These are phyloP conservation scores for Saccharomyces cerevisiae DNA, from an alignment of 805 yeast species.

Conservation along the genomic window DNA sequence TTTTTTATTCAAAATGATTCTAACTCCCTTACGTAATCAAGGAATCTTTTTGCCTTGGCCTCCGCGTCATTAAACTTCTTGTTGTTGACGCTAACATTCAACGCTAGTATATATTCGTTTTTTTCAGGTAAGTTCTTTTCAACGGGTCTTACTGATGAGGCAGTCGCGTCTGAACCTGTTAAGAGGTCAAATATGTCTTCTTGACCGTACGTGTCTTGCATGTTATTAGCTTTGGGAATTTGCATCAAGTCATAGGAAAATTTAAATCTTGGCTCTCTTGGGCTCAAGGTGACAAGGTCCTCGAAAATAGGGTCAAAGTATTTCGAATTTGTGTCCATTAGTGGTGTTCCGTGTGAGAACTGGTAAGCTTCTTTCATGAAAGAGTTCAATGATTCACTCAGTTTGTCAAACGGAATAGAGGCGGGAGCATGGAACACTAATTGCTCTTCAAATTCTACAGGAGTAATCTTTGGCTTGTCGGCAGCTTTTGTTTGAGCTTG, in stretches of 20 bases:
- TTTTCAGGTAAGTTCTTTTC: background rate
- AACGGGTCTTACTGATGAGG: background rate
- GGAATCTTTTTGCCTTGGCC: conserved; percentile 20
- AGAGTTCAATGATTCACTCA: conserved; percentile 38
- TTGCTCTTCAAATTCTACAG: conserved; percentile 18
- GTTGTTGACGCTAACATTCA: conserved; percentile 17
- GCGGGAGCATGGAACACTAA: conserved; percentile 26
- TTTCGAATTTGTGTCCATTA: conserved; percentile 32
- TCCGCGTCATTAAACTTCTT: conserved; percentile 18
- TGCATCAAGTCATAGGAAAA: conserved; percentile 13
- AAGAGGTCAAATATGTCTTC: conserved; percentile 23
- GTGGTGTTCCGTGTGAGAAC: conserved; percentile 22
- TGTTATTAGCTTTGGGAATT: conserved; percentile 7
- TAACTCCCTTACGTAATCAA: conserved; percentile 5
- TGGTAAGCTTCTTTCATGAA: conserved; percentile 41
- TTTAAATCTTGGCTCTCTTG: conserved; percentile 21
- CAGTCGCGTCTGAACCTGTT: background rate
- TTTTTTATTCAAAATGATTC: background rate
- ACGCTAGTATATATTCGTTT: conserved; percentile 13
- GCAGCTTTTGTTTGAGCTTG: conserved; percentile 10
- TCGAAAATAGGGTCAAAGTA: conserved; percentile 55
- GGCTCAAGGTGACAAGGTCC: conserved; percentile 41
- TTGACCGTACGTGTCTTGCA: conserved; percentile 1
- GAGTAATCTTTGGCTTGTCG: background rate
- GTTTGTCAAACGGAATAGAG: conserved; percentile 27